These are phyloP conservation scores for Scalesia atractyloides DNA, from an alignment of 129 eudicot genomes.

Conservation along the genomic window DNA sequence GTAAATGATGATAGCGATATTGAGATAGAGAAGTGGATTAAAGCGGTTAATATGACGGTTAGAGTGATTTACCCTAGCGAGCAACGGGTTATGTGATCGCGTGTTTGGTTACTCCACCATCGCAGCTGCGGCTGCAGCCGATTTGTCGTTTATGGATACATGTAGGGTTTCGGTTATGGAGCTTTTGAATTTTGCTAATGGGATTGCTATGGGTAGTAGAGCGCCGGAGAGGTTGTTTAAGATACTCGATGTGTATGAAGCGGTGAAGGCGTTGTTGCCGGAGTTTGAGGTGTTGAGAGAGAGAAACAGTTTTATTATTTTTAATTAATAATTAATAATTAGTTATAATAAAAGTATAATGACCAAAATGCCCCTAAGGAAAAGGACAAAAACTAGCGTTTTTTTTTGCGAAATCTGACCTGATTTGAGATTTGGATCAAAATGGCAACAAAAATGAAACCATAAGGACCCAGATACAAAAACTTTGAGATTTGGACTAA, in stretches of 20 bases:
- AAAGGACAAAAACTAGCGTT: too few species aligned
- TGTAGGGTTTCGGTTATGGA: conserved; percentile 73
- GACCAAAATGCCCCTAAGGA: too few species aligned
- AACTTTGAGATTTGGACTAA: too few species aligned
- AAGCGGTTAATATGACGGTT: conserved; percentile 61
- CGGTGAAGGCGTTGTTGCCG: conserved; percentile 76
- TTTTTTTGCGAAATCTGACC: too few species aligned
- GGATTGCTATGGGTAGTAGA: conserved; percentile 80
- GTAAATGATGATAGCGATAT: conserved; percentile 71
- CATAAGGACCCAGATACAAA: too few species aligned
- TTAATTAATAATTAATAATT: too few species aligned
- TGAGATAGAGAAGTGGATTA: conserved; percentile 86
- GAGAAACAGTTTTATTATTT: too few species aligned
- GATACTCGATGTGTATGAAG: conserved; percentile 81
- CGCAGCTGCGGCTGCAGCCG: conserved; percentile 37
- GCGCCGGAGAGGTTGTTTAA: conserved; percentile 87
- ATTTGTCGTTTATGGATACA: conserved; percentile 86
- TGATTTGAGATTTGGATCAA: too few species aligned
- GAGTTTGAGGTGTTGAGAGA: conserved; percentile 72
- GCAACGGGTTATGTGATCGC: conserved; percentile 82
- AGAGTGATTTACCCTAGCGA: conserved; percentile 89
- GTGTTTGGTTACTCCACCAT: conserved; percentile 65
- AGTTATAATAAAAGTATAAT: too few species aligned
- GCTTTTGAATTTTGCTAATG: conserved; percentile 84
- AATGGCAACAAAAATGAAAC: too few species aligned